Conservation (phyloP, 202 grass and related monocot species). For the Hordeum pubiflorum region DNA sequence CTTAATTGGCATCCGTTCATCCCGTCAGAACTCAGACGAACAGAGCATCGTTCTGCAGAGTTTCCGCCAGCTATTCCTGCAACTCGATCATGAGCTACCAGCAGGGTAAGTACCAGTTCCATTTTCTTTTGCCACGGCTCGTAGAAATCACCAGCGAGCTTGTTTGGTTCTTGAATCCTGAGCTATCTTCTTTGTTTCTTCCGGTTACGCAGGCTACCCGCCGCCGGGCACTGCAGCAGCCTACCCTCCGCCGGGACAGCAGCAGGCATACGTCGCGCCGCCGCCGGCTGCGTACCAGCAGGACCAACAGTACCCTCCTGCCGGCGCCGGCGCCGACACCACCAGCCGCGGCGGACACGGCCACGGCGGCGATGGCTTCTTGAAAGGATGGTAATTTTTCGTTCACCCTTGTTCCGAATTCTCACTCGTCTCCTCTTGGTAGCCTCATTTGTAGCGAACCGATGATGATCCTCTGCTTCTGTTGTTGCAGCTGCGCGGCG, state of each 20-base stretch:
- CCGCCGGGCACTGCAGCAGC: background rate
- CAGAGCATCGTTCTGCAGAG: background rate
- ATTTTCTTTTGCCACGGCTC: no score
- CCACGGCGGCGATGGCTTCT: background rate
- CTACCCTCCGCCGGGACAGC: background rate
- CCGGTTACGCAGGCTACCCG: background rate
- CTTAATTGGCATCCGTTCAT: background rate
- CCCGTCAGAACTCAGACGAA: background rate
- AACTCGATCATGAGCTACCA: background rate
- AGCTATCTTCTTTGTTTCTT: background rate
- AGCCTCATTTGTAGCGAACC: background rate
- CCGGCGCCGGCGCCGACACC: conserved; percentile 4
- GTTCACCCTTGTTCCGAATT: background rate
- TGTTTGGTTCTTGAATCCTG: background rate
- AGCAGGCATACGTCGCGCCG: conserved; percentile 3
- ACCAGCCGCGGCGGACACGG: background rate
- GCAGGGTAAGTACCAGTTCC: background rate
- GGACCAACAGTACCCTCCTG: background rate
- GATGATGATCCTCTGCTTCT: background rate
- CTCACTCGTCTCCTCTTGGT: background rate
- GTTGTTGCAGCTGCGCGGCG: conserved; percentile 26
- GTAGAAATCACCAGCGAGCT: background rate
- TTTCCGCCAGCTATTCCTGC: no score
- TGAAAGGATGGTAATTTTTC: background rate
- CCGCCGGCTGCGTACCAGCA: background rate